These are phyloP conservation scores for Oropetium thomaeum DNA, from an alignment of 176 grass and related monocot species.

Conservation along the genomic window DNA sequence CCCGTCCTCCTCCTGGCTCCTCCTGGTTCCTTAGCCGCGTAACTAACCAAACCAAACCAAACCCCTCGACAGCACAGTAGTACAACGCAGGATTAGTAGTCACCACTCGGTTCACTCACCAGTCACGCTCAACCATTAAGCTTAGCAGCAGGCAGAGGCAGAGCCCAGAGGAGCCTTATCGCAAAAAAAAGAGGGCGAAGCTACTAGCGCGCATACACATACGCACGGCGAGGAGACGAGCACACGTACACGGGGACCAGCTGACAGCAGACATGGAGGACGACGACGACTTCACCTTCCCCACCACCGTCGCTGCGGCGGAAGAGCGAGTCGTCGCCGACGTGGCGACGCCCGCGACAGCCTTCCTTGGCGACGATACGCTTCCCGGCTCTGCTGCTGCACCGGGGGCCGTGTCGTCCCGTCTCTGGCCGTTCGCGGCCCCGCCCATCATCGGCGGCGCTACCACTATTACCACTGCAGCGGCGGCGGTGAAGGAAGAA, in stretches of 20 bases:
- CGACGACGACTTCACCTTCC: slow-evolving; percentile 41
- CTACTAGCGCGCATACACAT: background rate
- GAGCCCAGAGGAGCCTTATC: slow-evolving; percentile 1
- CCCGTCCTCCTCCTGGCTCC: no score
- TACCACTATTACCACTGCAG: background rate
- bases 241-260: background rate
- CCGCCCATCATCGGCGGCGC: background rate
- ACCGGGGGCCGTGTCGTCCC: background rate
- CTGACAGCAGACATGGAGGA: background rate
- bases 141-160: background rate
- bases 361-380: background rate
- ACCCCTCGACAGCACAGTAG: background rate
- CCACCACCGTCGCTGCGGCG: background rate
- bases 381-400: no score
- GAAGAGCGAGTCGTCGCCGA: background rate
- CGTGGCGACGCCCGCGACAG: no score
- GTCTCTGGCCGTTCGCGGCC: slow-evolving; percentile 39
- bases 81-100: background rate
- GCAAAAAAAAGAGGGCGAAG: background rate
- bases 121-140: background rate
- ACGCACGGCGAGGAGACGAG: background rate
- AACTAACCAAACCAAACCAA: no score
- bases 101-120: background rate
- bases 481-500: background rate
- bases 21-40: no score